phyloP scores from a whole-genome alignment of 2,329 filamentous ascomycete species.

The Stagonosporopsis cucurbitacearum region DNA sequence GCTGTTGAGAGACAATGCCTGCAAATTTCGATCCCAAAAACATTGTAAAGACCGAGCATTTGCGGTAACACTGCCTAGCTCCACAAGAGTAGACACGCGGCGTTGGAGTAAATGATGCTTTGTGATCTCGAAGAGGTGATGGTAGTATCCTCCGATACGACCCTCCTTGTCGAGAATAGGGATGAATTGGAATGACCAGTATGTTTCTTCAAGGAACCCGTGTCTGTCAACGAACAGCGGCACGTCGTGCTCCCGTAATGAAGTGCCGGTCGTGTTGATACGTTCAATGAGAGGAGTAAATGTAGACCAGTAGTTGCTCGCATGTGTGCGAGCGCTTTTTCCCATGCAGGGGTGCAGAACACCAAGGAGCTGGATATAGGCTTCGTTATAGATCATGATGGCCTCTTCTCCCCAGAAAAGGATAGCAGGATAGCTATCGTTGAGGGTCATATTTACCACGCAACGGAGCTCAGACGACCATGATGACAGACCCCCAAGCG shows the following conservation, averaged over 20 bases:
- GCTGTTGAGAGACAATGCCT: constrained; percentile 73
- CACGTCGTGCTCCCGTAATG: constrained; percentile 65
- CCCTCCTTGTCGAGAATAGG: constrained; percentile 74
- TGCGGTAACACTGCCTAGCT: constrained; percentile 75
- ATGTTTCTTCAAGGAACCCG: constrained; percentile 75
- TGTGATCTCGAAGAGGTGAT: constrained; percentile 79
- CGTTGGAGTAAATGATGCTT: constrained; percentile 48
- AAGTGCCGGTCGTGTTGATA: constrained; percentile 31
- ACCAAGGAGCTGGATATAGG: constrained; percentile 41
- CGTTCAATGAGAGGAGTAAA: constrained; percentile 32
- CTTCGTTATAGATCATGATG: constrained; percentile 49
- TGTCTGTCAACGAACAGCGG: constrained; percentile 72
- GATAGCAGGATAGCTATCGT: constrained; percentile 59
- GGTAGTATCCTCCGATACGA: constrained; percentile 73
- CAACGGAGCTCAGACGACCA: constrained; percentile 74
- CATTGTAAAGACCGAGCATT: constrained; percentile 69
- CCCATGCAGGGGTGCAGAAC: constrained; percentile 63
- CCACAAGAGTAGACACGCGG: constrained; percentile 57
- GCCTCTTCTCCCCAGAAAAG: constrained; percentile 59
- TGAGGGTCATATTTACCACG: constrained; percentile 79
- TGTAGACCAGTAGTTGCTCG: constrained; percentile 68
- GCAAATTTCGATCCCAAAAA: constrained; percentile 73
- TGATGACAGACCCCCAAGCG: constrained; percentile 72
- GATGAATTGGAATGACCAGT: constrained; percentile 79
- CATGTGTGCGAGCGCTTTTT: constrained; percentile 62